A percentile compares a stretch with the other conserved stretches of the same genome.
Conservation (phyloP, 306 rosid species). For the Purshia tridentata region DNA sequence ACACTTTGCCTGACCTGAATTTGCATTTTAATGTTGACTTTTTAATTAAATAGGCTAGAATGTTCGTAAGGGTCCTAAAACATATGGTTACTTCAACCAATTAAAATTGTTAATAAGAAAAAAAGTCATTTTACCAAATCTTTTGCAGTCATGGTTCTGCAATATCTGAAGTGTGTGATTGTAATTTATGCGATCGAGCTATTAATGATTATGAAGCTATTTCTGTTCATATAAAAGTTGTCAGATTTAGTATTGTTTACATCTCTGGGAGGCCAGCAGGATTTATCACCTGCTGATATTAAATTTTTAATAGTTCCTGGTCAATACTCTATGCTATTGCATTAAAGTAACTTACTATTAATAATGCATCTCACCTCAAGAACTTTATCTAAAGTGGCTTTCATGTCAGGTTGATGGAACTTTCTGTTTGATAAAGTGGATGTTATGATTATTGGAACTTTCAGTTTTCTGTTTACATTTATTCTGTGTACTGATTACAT, state of each 20-base stretch:
- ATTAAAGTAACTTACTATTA: neutral
- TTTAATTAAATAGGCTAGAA: neutral
- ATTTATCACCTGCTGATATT: neutral
- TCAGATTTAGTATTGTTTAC: neutral
- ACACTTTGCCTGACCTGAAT: neutral
- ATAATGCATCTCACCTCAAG: neutral
- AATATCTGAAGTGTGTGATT: neutral
- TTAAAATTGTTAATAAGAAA: neutral
- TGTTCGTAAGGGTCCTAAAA: neutral
- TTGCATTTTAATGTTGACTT: neutral
- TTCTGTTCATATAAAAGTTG: neutral
- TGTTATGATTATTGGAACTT: neutral
- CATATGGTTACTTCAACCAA: neutral
- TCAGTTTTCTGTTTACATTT: slow-evolving; percentile 7
- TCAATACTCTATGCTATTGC: neutral
- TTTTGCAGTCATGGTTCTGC: neutral
- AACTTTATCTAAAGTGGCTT: neutral
- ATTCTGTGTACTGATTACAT: slow-evolving; percentile 35
- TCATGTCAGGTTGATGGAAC: neutral
- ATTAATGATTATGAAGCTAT: neutral
- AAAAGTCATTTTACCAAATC: neutral
- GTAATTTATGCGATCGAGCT: neutral
- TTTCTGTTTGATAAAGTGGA: slow-evolving; percentile 3
- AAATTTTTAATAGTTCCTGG: neutral
- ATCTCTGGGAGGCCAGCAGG: neutral